Base-by-base conservation (phyloP, 2,329 filamentous ascomycete genomes). In the Colletotrichum tanaceti region DNA sequence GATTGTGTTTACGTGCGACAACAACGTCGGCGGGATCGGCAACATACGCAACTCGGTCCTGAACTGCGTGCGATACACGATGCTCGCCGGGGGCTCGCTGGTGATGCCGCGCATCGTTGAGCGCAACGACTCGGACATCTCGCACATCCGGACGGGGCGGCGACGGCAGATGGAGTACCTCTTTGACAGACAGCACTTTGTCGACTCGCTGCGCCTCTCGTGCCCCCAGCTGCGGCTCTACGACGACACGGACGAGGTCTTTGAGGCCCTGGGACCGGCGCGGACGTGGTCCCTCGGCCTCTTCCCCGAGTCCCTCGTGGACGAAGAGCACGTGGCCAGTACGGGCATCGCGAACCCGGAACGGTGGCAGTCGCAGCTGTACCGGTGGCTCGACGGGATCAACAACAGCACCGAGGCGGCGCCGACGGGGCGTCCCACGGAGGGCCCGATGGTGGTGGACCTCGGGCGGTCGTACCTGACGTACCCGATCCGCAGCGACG, bases 41-140 rank as follows among this genome's bases (percentile, higher is more conserved):
- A 79, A 80, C 74, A 71, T 81, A 44, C 75, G 80, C 35, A 80
- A 80, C 64, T 78, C 79, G 70, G 78, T 82, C 39, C 72, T 82
- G 6, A 80, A 80, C 63, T 82, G 80, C 69, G 75, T 81, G 6
- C 75, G 80, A 13, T 82, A 79, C 58, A 75, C 79, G 4, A 81
- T 81, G 55, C 73, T 75, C 57, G 79, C 74, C n/a, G 80, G 79
- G 2, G 80, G 73, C 44, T 75, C 75, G 1, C 46, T 81, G 5
- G 79, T 81, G 11, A 50, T 81, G 13, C 79, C 79, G 2, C 75
- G 75, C 4, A 80, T 81, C 67, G 72, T 75, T 1, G 58, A 76
- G 50, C 75, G 79, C 54, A 77, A 78, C 61, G 72, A 75, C 16
- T 73, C 72, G 13, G 73, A 79, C 65, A 70, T 77, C 67, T 10